Base-by-base conservation (phyloP, 1,284 basidiomycete genomes). In the Cutaneotrichosporon cyanovorans region DNA sequence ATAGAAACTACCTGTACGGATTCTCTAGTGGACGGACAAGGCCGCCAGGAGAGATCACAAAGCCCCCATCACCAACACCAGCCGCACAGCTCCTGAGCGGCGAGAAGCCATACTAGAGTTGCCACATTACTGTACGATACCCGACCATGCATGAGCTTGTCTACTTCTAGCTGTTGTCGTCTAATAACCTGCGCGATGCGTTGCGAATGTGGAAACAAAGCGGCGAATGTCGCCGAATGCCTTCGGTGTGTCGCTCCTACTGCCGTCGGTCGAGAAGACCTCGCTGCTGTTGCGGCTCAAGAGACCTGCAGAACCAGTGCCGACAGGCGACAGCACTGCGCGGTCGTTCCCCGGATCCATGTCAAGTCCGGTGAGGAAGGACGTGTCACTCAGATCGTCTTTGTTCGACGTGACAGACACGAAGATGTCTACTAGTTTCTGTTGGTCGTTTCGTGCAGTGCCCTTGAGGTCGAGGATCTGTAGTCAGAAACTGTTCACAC, bases 381-480 rank as follows among this genome's bases (percentile, higher is more conserved):
- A 95, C 0, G 85, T 84, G 65, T 80, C 83, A 51, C 85, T 78
- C 15, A 97, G 77, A 40, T 95, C 87, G 25, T 80, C 78, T 62
- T 87, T 86, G 4, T 86, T 87, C 53, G 87, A 90, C 16, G 90
- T 93, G 46, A 88, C 83, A 3, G 85, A 84, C 33, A 96, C 75
- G 74, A 97, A 97, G 15, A 83, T 79, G 68, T 97, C 92, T 32
- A 95, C 77, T 9, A 98, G 79, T 57, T 80, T 80, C 70, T 91
- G 90, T 73, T 96, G 89, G 44, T 88, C 84, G 9, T 75, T 66
- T 51, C 88, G 86, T 0, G 87, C 81, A 0, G 90, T 88, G 10
- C 92, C 93, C 66, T 95, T 96, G 46, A 98, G 79, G 66, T 98
- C 93, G 21, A 98, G 79, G 46, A 93, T 85, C 88, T 91, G 56